phyloP scores from a whole-genome alignment of 108 stramenopile species.

The Pelagomonas calceolata region DNA sequence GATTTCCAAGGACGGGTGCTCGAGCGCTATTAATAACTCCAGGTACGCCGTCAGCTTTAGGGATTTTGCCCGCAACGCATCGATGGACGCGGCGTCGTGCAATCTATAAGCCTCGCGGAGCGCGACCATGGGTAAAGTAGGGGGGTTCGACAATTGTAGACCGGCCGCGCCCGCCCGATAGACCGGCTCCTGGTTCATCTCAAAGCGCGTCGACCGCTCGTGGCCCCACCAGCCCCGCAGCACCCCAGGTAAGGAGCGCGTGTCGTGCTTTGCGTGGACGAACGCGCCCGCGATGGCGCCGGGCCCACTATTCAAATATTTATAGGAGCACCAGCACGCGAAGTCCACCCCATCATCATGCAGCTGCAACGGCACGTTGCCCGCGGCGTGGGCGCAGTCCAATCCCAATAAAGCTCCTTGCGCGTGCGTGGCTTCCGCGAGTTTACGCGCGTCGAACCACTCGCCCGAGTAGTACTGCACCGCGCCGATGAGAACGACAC shows the following conservation, averaged over 20 bases:
- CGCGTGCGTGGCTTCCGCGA: background rate
- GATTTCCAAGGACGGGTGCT: slow-evolving; percentile 2
- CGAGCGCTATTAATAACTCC: slow-evolving; percentile 12
- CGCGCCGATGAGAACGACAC: slow-evolving; percentile 27
- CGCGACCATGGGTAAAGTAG: slow-evolving; percentile 20
- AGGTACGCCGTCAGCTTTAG: slow-evolving; percentile 27
- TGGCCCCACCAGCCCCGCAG: slow-evolving; percentile 35
- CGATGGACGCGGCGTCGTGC: background rate
- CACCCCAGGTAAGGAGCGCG: background rate
- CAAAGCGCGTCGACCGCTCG: slow-evolving; percentile 21
- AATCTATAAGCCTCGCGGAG: background rate
- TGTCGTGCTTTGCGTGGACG: slow-evolving; percentile 22
- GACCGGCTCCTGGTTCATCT: slow-evolving; percentile 7
- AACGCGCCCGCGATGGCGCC: slow-evolving; percentile 34
- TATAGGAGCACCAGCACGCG: slow-evolving; percentile 43
- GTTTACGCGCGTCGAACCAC: slow-evolving; percentile 12
- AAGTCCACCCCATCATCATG: slow-evolving; percentile 36
- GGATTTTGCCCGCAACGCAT: slow-evolving; percentile 20
- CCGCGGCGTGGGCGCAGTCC: background rate
- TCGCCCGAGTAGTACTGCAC: slow-evolving; percentile 37
- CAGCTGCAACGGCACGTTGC: background rate
- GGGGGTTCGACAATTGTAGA: slow-evolving; percentile 29
- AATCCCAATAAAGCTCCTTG: background rate
- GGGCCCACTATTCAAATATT: slow-evolving; percentile 35
- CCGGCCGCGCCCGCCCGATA: slow-evolving; percentile 32